Evolutionary conservation across 805 yeast genomes (phyloP), one percentile per base, ranked within the genome.

Genomic region (Metschnikowia peoriensis): DNA sequence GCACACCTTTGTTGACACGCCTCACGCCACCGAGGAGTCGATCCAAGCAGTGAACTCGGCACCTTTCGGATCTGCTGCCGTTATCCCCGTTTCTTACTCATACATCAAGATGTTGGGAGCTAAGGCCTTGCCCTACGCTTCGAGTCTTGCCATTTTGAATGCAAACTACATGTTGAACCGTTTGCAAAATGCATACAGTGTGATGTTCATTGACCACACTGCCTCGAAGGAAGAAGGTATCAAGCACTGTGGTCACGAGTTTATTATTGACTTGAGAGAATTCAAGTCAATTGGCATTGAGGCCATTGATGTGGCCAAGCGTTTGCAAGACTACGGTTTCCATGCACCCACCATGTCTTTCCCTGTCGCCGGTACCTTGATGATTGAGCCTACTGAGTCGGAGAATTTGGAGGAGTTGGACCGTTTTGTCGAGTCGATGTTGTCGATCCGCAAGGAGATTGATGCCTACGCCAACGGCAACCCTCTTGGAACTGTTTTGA

Each of bases 261-360:
- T 94, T 68, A 94, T 94, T 62, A 76, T 94, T 53, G 99, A 94
- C 69, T 76, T 92, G 58, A 83, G 98, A 69, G 89, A 85, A 35
- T 89, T 86, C 76, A 91, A 92, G 71, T 69, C 80, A 1, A 61
- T 81, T 47, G 96, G 96, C 22, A 78, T 93, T 50, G 97, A 94
- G 73, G 97, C 97, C 17, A 89, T 93, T 61, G 99, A 94, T 68
- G 85, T 94, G 54, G 98, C 99, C 52, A 94, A 94, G 77, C 84
- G 99, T 71, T 79, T 94, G 55, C 98, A 94, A 73, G 99, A 94
- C 73, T 94, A 93, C 68, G 97, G 98, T 0, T 94, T 94, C 83
- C 99, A 94, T 71, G 97, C 97, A 0, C 99, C 99, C 56, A 94
- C 99, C 28, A 85, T 94, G 89, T 94, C 98, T 2, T 94, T 94